Conservation (phyloP, 768 basidiomycete genomes). For the Kwoniella sp. region DNA sequence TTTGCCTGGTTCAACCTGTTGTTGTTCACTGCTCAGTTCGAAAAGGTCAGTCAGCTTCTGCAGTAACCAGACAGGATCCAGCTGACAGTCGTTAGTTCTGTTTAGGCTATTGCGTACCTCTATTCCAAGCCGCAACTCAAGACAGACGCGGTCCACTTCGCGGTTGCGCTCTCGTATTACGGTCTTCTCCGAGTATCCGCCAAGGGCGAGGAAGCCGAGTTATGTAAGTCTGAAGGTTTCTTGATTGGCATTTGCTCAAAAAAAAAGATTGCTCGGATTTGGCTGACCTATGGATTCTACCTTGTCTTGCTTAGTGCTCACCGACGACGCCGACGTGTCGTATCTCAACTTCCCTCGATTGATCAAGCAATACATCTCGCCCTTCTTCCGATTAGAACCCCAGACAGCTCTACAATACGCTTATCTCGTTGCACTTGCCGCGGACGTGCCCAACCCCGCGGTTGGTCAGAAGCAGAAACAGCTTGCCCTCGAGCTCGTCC, state of each 20-base stretch:
- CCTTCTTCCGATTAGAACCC: constrained; percentile 89
- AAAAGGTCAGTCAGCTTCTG: constrained; percentile 64
- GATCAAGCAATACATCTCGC: constrained; percentile 88
- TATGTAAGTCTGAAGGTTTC: constrained; percentile 53
- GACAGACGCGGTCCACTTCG: constrained; percentile 91
- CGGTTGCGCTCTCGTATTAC: constrained; percentile 88
- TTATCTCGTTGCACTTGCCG: constrained; percentile 76
- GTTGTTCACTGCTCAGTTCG: constrained; percentile 91
- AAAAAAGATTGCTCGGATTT: too few relatives aligned
- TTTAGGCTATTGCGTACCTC: constrained; percentile 82
- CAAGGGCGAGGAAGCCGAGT: constrained; percentile 76
- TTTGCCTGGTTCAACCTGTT: constrained; percentile 65
- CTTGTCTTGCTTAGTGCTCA: constrained; percentile 22
- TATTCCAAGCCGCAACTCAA: constrained; percentile 85
- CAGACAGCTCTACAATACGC: constrained; percentile 94
- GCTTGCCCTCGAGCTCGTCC: constrained; percentile 58
- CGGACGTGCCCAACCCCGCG: constrained; percentile 67
- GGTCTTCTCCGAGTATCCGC: constrained; percentile 84
- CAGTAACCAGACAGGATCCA: background rate
- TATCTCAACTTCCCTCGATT: constrained; percentile 75
- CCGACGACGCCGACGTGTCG: constrained; percentile 34
- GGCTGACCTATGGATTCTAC: background rate
- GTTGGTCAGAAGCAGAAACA: constrained; percentile 84
- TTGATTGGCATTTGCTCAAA: too few relatives aligned
- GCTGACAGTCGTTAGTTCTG: background rate